These are phyloP conservation scores for Trypanosoma conorhini DNA, from an alignment of 208 protist species.

Conservation along the genomic window DNA sequence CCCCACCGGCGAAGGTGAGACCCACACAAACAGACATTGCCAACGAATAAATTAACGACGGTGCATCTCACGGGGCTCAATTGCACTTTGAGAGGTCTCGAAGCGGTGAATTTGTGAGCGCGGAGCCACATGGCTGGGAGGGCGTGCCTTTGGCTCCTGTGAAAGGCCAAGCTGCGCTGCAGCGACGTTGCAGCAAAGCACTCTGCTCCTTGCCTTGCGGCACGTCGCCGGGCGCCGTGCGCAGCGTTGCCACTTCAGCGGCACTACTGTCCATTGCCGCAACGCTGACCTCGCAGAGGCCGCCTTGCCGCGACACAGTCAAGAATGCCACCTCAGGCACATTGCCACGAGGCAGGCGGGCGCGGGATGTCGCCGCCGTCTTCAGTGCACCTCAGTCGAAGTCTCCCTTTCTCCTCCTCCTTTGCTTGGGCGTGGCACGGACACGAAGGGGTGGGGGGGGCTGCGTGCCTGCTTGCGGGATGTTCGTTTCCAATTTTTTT, in stretches of 20 bases:
- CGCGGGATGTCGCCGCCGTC: too few species aligned
- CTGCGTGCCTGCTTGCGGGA: too few species aligned
- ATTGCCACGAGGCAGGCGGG: too few species aligned
- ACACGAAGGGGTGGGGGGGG: too few species aligned
- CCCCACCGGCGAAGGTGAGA: background rate
- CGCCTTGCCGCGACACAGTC: too few species aligned
- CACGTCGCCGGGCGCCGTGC: too few species aligned
- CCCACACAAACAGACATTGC: background rate
- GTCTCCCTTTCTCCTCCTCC: too few species aligned
- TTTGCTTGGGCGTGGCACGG: too few species aligned
- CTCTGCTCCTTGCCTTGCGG: background rate
- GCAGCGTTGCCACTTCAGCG: background rate
- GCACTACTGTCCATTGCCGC: background rate
- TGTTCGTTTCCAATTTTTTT: too few species aligned
- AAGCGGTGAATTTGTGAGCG: background rate
- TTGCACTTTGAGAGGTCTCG: background rate
- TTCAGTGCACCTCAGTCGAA: too few species aligned
- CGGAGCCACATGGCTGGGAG: background rate
- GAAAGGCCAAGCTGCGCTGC: background rate
- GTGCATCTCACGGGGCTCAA: background rate
- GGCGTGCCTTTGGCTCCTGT: background rate
- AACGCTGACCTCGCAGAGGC: too few species aligned
- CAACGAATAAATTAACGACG: background rate
- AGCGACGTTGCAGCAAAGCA: background rate
- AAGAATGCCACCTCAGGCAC: too few species aligned